phyloP scores from a whole-genome alignment of 257 asterid species.

The Solanum ossicruentum region DNA sequence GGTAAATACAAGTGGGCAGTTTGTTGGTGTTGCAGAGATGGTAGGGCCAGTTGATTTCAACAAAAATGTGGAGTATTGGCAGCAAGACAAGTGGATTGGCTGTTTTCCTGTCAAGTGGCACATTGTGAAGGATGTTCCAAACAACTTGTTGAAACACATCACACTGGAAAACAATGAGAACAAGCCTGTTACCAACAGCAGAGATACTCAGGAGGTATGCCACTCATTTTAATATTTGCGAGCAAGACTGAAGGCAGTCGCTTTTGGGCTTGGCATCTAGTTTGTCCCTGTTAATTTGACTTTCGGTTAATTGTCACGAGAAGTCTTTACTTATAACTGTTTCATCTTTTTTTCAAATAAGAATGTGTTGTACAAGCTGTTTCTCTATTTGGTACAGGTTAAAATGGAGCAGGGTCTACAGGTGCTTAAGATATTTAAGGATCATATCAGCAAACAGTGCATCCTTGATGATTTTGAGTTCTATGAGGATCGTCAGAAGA shows the following conservation, averaged over 20 bases:
- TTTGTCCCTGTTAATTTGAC: background rate
- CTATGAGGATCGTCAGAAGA: constrained; percentile 65
- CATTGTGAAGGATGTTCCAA: constrained; percentile 73
- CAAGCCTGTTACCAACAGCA: constrained; percentile 67
- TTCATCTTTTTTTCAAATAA: background rate
- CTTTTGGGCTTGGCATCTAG: background rate
- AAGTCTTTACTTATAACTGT: no score
- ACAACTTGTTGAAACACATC: constrained; percentile 59
- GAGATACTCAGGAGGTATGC: constrained; percentile 78
- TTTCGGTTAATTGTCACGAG: background rate
- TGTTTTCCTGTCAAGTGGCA: constrained; percentile 86
- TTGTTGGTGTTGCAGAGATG: constrained; percentile 82
- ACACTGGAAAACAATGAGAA: constrained; percentile 63
- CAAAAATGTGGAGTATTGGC: constrained; percentile 74
- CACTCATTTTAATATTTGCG: background rate
- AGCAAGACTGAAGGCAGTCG: background rate
- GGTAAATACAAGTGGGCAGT: constrained; percentile 79
- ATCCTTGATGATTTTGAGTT: constrained; percentile 68
- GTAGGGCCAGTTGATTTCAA: constrained; percentile 58
- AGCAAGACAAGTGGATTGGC: constrained; percentile 83
- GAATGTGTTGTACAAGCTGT: background rate
- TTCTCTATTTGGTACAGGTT: constrained; percentile 27
- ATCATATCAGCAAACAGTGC: constrained; percentile 39
- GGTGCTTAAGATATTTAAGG: constrained; percentile 52
- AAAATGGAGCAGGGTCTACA: constrained; percentile 53